Conservation (phyloP, 768 basidiomycete genomes). For the Tylopilus plumbeoviolaceoides region DNA sequence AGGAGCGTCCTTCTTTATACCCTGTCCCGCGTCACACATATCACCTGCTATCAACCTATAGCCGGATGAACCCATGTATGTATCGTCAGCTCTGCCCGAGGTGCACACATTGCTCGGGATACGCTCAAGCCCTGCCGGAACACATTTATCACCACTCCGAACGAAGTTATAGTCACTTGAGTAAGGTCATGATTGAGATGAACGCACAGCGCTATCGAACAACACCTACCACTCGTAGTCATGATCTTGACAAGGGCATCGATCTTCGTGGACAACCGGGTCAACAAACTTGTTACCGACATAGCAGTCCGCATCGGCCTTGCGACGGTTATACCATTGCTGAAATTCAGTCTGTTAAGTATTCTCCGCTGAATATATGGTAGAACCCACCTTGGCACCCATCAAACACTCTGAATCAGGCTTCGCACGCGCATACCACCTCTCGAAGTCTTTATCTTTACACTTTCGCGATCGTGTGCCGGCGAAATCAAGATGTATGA, state of each 20-base stretch:
- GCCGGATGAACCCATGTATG: conserved; percentile 85
- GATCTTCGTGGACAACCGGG: conserved; percentile 77
- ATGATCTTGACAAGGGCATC: conserved; percentile 76
- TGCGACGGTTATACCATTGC: conserved; percentile 94
- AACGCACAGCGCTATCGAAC: conserved; percentile 1
- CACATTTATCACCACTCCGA: conserved; percentile 67
- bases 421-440: conserved; percentile 77
- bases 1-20: conserved; percentile 62
- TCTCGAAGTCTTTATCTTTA: conserved; percentile 66
- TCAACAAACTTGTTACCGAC: conserved; percentile 88
- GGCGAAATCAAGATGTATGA: conserved; percentile 83
- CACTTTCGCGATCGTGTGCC: conserved; percentile 68
- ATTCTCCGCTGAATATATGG: neutral
- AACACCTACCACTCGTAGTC: conserved; percentile 89
- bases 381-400: conserved; percentile 78
- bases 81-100: conserved; percentile 45
- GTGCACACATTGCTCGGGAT: conserved; percentile 74
- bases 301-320: conserved; percentile 79
- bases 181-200: neutral
- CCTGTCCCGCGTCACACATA: conserved; percentile 61
- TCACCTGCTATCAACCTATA: conserved; percentile 92
- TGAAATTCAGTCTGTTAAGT: conserved; percentile 26
- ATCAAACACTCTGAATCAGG: conserved; percentile 76
- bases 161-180: conserved; percentile 87
- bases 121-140: conserved; percentile 83